A percentile compares a stretch with the other conserved stretches of the same genome.
Conservation (phyloP, 371 early-diverging fungal species). For the Apophysomyces ossiformis region DNA sequence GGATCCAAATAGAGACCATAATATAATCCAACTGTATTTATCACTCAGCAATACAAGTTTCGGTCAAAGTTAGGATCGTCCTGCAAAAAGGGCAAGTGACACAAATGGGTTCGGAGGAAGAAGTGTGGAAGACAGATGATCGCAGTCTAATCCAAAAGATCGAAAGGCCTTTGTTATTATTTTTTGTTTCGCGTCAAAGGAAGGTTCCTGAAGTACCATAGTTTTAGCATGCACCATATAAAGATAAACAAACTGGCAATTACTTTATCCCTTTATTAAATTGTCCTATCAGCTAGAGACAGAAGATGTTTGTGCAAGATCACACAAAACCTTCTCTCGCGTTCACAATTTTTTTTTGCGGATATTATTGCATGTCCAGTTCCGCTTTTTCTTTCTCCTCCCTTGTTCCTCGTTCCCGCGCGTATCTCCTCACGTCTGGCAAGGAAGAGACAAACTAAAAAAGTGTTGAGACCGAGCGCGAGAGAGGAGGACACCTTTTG, state of each 20-base stretch:
- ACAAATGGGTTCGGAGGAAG: neutral
- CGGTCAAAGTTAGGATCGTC: neutral
- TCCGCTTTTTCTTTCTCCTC: neutral
- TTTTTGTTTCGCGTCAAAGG: no score
- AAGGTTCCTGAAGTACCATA: no score
- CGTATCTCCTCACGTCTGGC: neutral
- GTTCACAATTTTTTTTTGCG: slow-evolving; percentile 1
- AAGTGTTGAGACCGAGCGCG: neutral
- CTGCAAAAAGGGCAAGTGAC: neutral
- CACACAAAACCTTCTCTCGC: slow-evolving; percentile 2
- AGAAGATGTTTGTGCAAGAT: slow-evolving; percentile 1
- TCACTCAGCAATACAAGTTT: neutral
- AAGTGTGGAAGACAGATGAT: neutral
- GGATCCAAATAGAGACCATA: no score
- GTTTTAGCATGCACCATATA: neutral
- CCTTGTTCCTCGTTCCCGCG: slow-evolving; percentile 3
- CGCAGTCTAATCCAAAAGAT: no score
- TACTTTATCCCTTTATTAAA: slow-evolving; percentile 10
- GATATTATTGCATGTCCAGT: slow-evolving; percentile 6
- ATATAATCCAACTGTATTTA: no score
- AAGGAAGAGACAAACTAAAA: neutral
- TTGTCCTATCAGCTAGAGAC: slow-evolving; percentile 1
- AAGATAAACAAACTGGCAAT: slow-evolving; percentile 1
- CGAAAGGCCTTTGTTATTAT: no score
- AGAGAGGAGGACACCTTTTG: neutral